Base-by-base conservation (phyloP, 345 rosid species). In the Lumnitzera racemosa region DNA sequence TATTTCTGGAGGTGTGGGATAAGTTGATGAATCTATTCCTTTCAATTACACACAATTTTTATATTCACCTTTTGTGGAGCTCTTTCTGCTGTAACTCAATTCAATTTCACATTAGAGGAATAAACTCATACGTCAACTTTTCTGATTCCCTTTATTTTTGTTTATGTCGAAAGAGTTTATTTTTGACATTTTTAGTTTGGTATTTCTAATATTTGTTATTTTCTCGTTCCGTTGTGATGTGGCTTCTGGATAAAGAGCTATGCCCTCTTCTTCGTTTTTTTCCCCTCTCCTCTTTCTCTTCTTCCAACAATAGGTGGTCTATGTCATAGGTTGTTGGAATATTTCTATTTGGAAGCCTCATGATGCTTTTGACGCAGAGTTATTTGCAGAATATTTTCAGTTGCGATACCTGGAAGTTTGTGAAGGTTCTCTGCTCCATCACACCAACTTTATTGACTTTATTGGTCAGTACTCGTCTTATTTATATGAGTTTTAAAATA, bases 91-190 rank as follows among this genome's bases (percentile, higher is more conserved):
- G 49, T 62, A 29, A 57, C 41, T 27, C 36, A 61, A 55, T 47
- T 49, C 51, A 47, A 54, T 13, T 61, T 79, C 87, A 92, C 97
- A 77, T 81, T 94, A 83, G 78, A 80, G 73, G 95, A 84, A 75
- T 88, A 90, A 66, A 72, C 90, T 58, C 87, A 76, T 75, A 86
- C 88, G 58, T 88, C 97, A 47, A 94, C 36, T 2, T 2, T 29
- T 29, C 5, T 29, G 36, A 29, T 29, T 5, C 5, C 36, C 2
- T 29, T 2, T 29, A 29, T 29, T 29, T 29, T 29, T 29, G 36
- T 5, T 29, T 29, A 5, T 29, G n/a, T n/a, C n/a, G n/a, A n/a
- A n/a, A n/a, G n/a, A n/a, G n/a, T n/a, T n/a, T n/a, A n/a, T n/a
- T n/a, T 2, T n/a, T n/a, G n/a, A n/a, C n/a, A n/a, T n/a, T n/a